Evolutionary conservation across 768 basidiomycete species (phyloP).

Genomic region (Boletellus ananiceps): DNA sequence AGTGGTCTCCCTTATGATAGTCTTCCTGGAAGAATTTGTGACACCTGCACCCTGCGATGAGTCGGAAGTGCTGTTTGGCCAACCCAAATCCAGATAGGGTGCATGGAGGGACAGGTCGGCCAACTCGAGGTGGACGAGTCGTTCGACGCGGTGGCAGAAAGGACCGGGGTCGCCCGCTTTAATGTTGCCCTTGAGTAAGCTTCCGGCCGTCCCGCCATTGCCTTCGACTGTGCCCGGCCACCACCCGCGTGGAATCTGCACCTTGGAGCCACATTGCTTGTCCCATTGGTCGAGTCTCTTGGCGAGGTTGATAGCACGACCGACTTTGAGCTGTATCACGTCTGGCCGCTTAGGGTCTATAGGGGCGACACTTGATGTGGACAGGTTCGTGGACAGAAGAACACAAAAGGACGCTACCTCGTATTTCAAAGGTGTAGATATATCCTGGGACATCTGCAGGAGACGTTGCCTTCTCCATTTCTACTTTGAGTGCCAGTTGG

Average conservation of each 20-base stretch:
- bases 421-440: constrained; percentile 80
- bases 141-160: constrained; percentile 71
- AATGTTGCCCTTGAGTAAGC: constrained; percentile 63
- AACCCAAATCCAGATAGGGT: constrained; percentile 56
- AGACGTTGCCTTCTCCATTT: constrained; percentile 54
- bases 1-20: constrained; percentile 14
- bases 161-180: constrained; percentile 56
- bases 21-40: constrained; percentile 16
- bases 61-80: constrained; percentile 35
- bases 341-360: constrained; percentile 33
- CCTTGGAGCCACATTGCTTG: constrained; percentile 75
- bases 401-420: constrained; percentile 41
- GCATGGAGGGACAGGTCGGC: constrained; percentile 57
- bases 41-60: not conserved
- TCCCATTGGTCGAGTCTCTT: constrained; percentile 76
- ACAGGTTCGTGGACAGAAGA: not conserved
- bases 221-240: constrained; percentile 58
- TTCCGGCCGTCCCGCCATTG: constrained; percentile 33
- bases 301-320: constrained; percentile 67
- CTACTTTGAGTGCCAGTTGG: constrained; percentile 48
- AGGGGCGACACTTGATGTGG: constrained; percentile 5
- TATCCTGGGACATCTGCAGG: constrained; percentile 63
- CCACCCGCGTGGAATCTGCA: constrained; percentile 68
- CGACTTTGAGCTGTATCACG: constrained; percentile 69
- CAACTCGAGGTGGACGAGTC: constrained; percentile 77